Base-by-base conservation (phyloP, 208 protist species). In the Crithidia brevicula region DNA sequence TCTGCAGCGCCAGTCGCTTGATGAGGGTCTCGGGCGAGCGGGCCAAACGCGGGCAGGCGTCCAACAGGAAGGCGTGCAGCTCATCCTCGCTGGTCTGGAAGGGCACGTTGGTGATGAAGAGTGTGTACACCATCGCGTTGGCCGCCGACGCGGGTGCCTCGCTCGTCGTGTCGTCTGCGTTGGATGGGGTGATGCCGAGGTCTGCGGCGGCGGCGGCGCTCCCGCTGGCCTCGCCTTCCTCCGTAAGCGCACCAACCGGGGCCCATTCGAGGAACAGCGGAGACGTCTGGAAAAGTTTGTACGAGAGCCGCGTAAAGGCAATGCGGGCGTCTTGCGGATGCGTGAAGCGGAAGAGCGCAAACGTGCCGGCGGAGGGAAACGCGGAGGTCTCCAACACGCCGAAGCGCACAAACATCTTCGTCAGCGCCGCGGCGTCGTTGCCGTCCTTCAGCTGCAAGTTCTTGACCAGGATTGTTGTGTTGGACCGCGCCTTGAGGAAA, bases 251-350 rank as follows among this genome's bases (percentile, higher is more conserved):
- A 13, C 87, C 94, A 9, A 97, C 81, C 9, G 98, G 98, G 6
- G 98, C 98, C 98, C 98, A 99, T 80, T 99, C 98, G 1, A 99
- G 80, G 71, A 98, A 99, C 1, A 99, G 80, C 23, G 98, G 98
- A 7, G 91, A 69, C 46, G 85, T 79, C 50, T 97, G 79, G 72
- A 98, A 98, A 42, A 96, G 85, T 56, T 91, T 91, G 76, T 99
- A 99, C 4, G 98, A 97, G 3, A 99, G 86, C 4, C 81, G 80
- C 25, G 87, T 84, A 79, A 99, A 99, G 40, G 96, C 98, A 8
- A 81, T 60, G 11, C 90, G 83, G 1, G 98, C 92, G 57, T 97
- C 93, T 52, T 96, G 86, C 64, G 80, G 69, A 53, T 94, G 86
- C 10, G 72, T 58, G 52, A 78, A 97, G 38, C 85, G 81, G 57